Evolutionary conservation across 2,329 filamentous ascomycete genomes (phyloP), one percentile per base, ranked within the genome.

Genomic region (Botrytis galanthina): DNA sequence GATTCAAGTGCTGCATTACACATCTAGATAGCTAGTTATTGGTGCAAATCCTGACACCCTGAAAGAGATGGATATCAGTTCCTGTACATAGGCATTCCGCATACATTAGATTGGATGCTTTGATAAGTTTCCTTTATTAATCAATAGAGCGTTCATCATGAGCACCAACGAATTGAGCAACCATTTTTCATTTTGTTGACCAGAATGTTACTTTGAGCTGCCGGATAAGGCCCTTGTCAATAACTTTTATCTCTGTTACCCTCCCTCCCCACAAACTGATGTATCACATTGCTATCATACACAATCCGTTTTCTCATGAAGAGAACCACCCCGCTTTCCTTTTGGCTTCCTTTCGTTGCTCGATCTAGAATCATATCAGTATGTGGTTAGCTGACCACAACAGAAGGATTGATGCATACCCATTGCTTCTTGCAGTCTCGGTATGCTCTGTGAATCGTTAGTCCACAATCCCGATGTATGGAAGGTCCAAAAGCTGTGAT

Each of bases 341-440:
- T 78, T 84, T 86, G 68, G 82, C 83, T 74, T 85, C 84, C 74
- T 83, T 85, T 77, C 84, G 82, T 75, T 85, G 84, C 42, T 83
- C 81, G 77, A 82, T 83, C 84, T 86, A 74, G 42, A 42, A 42
- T 29, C n/a, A 71, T 48, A 22, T 71, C 26, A 71, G 59, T 35
- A 70, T 44, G 48, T 32, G n/a, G 22, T n/a, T 37, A 51, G 44
- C 46, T 39, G 37, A 14, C 6, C 35, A 22, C 9, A 7, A 39
- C 4, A n/a, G 48, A 48, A 57, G 35, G 37, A 29, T 48, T n/a
- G 16, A 39, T n/a, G 75, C 89, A 79, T 87, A 97, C 94, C 95
- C 95, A 98, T 85, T 91, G 88, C 84, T 97, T 95, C 83, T 98
- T 98, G 84, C 95, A 98, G 76, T 97, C 94, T 74, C 94, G 90